These are phyloP conservation scores for Abelmoschus esculentus DNA, from an alignment of 345 rosid species.

Conservation along the genomic window DNA sequence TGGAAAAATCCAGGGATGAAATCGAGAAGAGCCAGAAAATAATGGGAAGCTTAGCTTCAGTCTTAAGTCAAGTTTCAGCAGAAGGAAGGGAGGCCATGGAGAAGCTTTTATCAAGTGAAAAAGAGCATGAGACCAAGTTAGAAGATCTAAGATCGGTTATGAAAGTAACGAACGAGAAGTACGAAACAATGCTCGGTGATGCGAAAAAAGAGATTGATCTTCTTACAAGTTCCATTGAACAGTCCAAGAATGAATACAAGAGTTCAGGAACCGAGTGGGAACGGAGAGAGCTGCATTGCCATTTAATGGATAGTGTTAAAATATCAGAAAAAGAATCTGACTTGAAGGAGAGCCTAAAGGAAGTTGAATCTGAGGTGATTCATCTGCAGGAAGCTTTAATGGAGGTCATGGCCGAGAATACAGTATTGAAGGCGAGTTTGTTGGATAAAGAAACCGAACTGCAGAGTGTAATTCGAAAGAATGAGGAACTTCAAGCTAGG, in stretches of 20 bases:
- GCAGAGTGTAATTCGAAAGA: not conserved
- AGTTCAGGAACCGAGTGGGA: too few species aligned
- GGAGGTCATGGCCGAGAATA: not conserved
- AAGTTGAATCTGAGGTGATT: not conserved
- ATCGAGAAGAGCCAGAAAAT: not conserved
- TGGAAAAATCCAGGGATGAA: not conserved
- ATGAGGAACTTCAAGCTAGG: not conserved
- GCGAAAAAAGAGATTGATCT: not conserved
- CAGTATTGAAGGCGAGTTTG: not conserved
- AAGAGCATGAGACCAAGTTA: not conserved
- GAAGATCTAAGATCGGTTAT: not conserved
- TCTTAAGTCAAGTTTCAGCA: not conserved
- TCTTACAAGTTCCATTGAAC: not conserved
- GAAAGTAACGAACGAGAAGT: not conserved
- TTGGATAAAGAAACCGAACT: not conserved
- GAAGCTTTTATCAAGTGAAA: not conserved
- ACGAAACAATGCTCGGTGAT: not conserved
- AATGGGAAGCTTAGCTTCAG: not conserved
- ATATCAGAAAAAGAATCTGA: not conserved
- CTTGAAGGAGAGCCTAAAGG: not conserved
- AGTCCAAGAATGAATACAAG: not conserved
- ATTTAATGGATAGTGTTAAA: too few species aligned
- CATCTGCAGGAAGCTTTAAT: not conserved
- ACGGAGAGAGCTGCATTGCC: too few species aligned
- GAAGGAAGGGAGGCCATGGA: not conserved